Evolutionary conservation across 2,329 filamentous ascomycete genomes (phyloP), one percentile per base, ranked within the genome.

Genomic region (Trichoderma lentiforme): DNA sequence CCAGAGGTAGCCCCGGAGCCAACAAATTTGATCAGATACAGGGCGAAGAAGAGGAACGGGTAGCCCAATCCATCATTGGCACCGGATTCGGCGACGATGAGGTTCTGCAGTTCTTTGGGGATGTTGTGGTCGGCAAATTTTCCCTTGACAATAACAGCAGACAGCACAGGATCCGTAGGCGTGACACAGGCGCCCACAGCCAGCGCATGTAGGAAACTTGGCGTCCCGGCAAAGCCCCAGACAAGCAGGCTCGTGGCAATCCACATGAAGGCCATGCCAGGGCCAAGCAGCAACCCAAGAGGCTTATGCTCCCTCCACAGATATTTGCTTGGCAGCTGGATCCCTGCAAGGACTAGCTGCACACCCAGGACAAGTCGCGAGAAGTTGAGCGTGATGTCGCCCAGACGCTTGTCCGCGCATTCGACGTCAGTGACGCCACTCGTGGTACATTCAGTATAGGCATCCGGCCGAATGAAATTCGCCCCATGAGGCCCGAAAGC

Each of bases 51-150:
- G 18, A 97, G 82, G 76, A 97, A 97, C 0, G 94, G 94, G 76
- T 97, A 97, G 0, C 94, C 94, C 43, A 95, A 85, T 0, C 95
- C 94, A 81, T 97, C 94, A 77, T 97, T 97, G 1, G 93, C 92
- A 2, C 94, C 95, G 0, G 92, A 94, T 82, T 98, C 94, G 28
- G 90, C 91, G 63, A 92, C 87, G 77, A 94, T 93, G 76, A 94
- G 93, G 74, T 92, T 90, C 83, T 97, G 94, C 63, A 98, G 83
- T 32, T 91, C 88, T 71, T 90, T 91, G 0, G 95, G 94, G 21
- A 97, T 91, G 79, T 97, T 96, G 77, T 94, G 92, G 77, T 97
- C 94, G 1, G 95, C 95, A 78, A 97, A 98, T 76, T 93, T 95
- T 36, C 94, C 94, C 83, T 97, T 97, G 60, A 97, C 93, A 71